These are phyloP conservation scores for Naganishia friedmannii DNA, from an alignment of 768 basidiomycete species.

Conservation along the genomic window DNA sequence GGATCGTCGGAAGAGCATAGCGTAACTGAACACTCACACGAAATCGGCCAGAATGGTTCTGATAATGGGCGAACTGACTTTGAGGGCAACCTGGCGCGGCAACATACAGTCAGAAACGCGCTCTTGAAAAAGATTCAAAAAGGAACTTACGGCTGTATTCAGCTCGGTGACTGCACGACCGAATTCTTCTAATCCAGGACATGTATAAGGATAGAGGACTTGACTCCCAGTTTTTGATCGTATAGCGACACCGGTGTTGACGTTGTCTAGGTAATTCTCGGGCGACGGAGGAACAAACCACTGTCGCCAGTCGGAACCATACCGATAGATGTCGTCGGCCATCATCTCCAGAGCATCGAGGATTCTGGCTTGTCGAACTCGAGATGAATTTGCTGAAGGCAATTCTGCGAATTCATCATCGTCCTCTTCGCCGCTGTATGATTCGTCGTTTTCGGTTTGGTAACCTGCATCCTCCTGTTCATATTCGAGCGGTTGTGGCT, in stretches of 20 bases:
- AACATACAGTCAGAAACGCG: not conserved
- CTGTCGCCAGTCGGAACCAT: not conserved
- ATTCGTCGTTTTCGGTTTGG: too few relatives aligned
- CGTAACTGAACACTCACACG: not conserved
- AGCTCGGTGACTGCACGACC: not conserved
- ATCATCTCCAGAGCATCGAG: constrained; percentile 11
- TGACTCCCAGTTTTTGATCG: not conserved
- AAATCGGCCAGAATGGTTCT: not conserved
- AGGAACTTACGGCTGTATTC: not conserved
- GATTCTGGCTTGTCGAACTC: too few relatives aligned
- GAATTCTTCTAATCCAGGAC: constrained; percentile 1
- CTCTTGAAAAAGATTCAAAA: too few relatives aligned
- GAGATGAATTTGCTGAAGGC: too few relatives aligned
- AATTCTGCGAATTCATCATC: too few relatives aligned
- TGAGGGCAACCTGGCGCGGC: not conserved
- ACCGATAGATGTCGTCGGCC: not conserved
- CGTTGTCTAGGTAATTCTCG: not conserved
- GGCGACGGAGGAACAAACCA: not conserved
- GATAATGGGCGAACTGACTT: not conserved
- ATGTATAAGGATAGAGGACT: not conserved
- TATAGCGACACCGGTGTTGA: constrained; percentile 1
- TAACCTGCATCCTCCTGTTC: too few relatives aligned
- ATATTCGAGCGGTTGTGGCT: too few relatives aligned
- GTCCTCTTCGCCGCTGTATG: too few relatives aligned
- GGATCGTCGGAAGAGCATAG: not conserved